Evolutionary conservation across 2,329 filamentous ascomycete species (phyloP), one percentile per base, ranked within the genome.

Genomic region (Cladophialophora immunda): DNA sequence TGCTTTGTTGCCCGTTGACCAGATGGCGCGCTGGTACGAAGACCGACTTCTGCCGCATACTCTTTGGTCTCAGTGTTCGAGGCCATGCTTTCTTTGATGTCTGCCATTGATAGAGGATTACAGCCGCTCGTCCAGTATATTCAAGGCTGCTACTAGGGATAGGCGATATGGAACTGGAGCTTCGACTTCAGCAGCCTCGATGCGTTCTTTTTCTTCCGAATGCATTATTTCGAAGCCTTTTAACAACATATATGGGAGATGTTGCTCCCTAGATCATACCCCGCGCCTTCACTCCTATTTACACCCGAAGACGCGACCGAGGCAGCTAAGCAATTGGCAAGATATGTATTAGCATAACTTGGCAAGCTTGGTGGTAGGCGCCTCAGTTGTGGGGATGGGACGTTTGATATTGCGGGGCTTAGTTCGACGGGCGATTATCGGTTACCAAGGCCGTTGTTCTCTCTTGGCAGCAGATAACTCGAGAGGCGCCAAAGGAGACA

Each of bases 1-100:
- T 62, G 50, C 59, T 62, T 62, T 15, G 59, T 62, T 0, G 59
- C 52, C 55, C 34, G 27, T 34, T 62, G 59, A 11, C 22, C 47
- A 29, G 59, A 62, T 13, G 45, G n/a, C 17, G 32, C 25, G 13
- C 34, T 29, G 25, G 34, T 17, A 1, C 30, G 52, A 4, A 15
- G 11, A 41, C 47, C n/a, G 36, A 38, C 25, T n/a, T 56, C 50
- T 1, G 41, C 32, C 22, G 50, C 29, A 32, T 45, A 62, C 52
- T 62, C 59, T 27, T 56, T 62, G 19, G 45, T 53, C 25, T 61
- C 58, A 3, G 47, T 22, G 8, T 22, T 22, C 5, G 58, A n/a
- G 25, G 29, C 27, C 58, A 61, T 61, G 19, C 53, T 38, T 36
- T 27, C n/a, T n/a, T n/a, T 61, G 27, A 52, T 17, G 41, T 61